phyloP scores from a whole-genome alignment of 2,329 filamentous ascomycete genomes.

The Xylariaceae sp. region DNA sequence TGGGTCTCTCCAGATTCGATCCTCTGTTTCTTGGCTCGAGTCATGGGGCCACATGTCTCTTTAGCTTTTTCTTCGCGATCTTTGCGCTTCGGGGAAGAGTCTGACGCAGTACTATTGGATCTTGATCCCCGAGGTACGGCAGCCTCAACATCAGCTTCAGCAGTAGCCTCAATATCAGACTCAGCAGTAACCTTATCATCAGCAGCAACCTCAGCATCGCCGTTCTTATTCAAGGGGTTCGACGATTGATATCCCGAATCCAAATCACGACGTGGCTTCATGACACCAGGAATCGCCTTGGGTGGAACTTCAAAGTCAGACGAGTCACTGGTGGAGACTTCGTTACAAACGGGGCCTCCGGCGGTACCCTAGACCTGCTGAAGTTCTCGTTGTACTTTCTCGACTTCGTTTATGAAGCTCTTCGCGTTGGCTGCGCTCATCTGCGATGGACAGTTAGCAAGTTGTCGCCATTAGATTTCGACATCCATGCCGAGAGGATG shows the following conservation, averaged over 20 bases:
- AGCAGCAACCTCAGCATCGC: too few relatives aligned
- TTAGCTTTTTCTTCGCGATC: neutral
- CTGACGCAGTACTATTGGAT: too few relatives aligned
- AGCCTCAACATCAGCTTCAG: too few relatives aligned
- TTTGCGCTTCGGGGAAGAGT: too few relatives aligned
- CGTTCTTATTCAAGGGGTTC: too few relatives aligned
- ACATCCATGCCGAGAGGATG: too few relatives aligned
- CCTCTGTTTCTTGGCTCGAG: constrained; percentile 7
- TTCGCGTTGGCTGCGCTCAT: constrained; percentile 52
- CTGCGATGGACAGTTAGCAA: constrained; percentile 25
- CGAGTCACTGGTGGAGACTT: neutral
- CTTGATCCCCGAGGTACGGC: too few relatives aligned
- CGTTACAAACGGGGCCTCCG: constrained; percentile 7
- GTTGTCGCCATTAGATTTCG: too few relatives aligned
- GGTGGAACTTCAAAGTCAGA: neutral
- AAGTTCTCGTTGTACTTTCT: constrained; percentile 47
- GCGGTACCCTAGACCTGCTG: constrained; percentile 29
- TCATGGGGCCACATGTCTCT: constrained; percentile 4
- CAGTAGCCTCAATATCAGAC: too few relatives aligned
- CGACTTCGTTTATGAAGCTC: constrained; percentile 45
- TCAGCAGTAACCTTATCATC: too few relatives aligned
- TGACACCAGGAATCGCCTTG: neutral
- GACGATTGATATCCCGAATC: constrained; percentile 1
- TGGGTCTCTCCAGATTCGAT: neutral
- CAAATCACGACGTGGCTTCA: neutral